A percentile compares a stretch with the other conserved stretches of the same genome.
Evolutionary conservation across 2,329 filamentous ascomycete species (phyloP).

Genomic region (Fusarium drepaniforme): DNA sequence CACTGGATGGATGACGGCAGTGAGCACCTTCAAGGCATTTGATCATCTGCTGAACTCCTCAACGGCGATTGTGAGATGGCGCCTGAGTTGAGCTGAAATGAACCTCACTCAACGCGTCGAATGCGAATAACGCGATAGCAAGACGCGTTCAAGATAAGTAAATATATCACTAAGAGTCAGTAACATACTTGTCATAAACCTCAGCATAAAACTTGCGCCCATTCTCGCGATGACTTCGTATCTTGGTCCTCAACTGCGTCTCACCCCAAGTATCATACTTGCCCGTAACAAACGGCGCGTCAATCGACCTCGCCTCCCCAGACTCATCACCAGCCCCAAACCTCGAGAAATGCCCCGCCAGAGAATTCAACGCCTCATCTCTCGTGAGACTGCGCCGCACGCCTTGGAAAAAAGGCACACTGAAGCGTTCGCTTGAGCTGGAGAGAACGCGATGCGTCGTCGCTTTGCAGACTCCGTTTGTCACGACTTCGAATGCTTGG

Average conservation of each 20-base stretch:
- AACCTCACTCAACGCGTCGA: neutral
- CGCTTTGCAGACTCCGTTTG: slow-evolving; percentile 64
- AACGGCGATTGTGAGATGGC: neutral
- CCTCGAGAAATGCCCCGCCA: slow-evolving; percentile 54
- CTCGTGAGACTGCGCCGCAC: slow-evolving; percentile 60
- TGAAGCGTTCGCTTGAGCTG: slow-evolving; percentile 52
- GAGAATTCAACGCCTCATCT: slow-evolving; percentile 52
- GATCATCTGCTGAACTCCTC: neutral
- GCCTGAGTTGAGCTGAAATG: neutral
- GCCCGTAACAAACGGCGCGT: slow-evolving; percentile 62
- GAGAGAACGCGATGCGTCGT: slow-evolving; percentile 61
- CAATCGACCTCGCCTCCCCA: slow-evolving; percentile 53
- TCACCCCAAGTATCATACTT: slow-evolving; percentile 68
- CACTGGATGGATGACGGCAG: neutral
- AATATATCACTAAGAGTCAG: slow-evolving; percentile 44
- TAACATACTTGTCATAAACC: slow-evolving; percentile 61
- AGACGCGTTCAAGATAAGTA: neutral
- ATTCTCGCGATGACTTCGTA: slow-evolving; percentile 63
- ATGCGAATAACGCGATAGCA: neutral
- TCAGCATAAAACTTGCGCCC: slow-evolving; percentile 60
- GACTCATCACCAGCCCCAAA: slow-evolving; percentile 45
- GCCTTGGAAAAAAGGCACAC: slow-evolving; percentile 63
- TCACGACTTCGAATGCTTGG: slow-evolving; percentile 69
- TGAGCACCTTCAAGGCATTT: neutral
- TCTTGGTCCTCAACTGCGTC: slow-evolving; percentile 65